A percentile compares a stretch with the other conserved stretches of the same genome.
phyloP scores from a whole-genome alignment of 192 early-diverging fungal species.

The Borealophlyctis nickersoniae region DNA sequence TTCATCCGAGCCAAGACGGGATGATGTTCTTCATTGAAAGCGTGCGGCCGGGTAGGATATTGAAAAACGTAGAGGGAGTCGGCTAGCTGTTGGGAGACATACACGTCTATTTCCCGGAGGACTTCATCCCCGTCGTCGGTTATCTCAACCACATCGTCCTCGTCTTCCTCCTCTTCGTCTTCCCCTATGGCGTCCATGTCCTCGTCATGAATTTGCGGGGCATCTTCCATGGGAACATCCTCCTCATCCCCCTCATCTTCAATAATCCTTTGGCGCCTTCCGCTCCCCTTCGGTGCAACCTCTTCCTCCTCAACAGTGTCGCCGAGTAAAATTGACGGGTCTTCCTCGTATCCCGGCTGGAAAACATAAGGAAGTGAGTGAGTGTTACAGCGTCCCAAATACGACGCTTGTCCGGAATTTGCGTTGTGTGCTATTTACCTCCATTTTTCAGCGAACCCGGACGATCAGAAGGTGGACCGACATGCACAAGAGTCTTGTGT shows the following conservation, averaged over 20 bases:
- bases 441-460: too few relatives aligned
- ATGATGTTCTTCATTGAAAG: slow-evolving; percentile 23
- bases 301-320: too few relatives aligned
- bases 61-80: slow-evolving; percentile 78
- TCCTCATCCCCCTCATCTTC: not conserved
- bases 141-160: slow-evolving; percentile 20
- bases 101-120: slow-evolving; percentile 74
- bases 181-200: slow-evolving; percentile 5
- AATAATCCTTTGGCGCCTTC: too few relatives aligned
- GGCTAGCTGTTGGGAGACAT: slow-evolving; percentile 63
- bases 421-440: too few relatives aligned
- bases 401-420: too few relatives aligned
- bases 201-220: not conserved
- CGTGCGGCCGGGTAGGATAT: slow-evolving; percentile 67
- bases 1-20: slow-evolving; percentile 65
- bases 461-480: too few relatives aligned
- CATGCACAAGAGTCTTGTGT: too few relatives aligned
- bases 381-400: too few relatives aligned
- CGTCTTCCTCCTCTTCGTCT: slow-evolving; percentile 15
- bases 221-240: slow-evolving; percentile 2
- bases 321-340: too few relatives aligned
- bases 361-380: too few relatives aligned
- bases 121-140: slow-evolving; percentile 31
- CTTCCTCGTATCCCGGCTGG: too few relatives aligned
- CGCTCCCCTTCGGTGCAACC: too few relatives aligned